Evolutionary conservation across 1,284 basidiomycete species (phyloP).

Genomic region (Puccinia brachypodii): DNA sequence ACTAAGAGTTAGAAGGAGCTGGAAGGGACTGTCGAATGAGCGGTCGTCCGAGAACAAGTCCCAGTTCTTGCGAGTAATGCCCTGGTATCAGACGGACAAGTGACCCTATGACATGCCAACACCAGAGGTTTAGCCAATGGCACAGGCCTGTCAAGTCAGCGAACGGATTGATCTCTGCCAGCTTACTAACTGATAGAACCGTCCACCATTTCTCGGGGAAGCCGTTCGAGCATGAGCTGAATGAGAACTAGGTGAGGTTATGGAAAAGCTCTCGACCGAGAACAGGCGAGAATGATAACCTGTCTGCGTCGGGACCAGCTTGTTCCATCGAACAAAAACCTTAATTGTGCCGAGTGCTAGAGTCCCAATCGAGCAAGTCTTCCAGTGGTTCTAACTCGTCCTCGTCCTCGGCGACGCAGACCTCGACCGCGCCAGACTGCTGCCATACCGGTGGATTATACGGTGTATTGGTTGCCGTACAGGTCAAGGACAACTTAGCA

Average conservation of each 20-base stretch:
- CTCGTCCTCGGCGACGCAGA: not conserved
- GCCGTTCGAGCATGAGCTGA: too few species aligned
- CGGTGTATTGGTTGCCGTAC: not conserved
- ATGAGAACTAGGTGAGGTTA: not conserved
- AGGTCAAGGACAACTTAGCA: not conserved
- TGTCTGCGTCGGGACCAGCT: not conserved
- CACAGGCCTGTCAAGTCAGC: not conserved
- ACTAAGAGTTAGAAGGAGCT: not conserved
- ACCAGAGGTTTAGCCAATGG: not conserved
- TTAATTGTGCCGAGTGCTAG: not conserved
- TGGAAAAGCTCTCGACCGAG: not conserved
- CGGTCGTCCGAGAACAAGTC: not conserved
- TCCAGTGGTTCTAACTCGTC: conserved; percentile 3
- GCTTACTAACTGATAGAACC: not conserved
- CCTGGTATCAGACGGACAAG: not conserved
- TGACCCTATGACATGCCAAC: not conserved
- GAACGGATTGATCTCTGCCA: not conserved
- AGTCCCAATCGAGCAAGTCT: conserved; percentile 29
- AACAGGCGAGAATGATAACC: not conserved
- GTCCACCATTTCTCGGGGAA: not conserved
- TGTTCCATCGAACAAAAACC: not conserved
- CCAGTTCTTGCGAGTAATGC: not conserved
- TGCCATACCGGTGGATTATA: not conserved
- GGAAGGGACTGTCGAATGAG: not conserved
- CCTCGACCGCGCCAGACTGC: not conserved